Percentiles rank a stretch among this genome's conserved stretches.
Conservation (phyloP, 257 asterid genomes). For the Solanum neorickii region DNA sequence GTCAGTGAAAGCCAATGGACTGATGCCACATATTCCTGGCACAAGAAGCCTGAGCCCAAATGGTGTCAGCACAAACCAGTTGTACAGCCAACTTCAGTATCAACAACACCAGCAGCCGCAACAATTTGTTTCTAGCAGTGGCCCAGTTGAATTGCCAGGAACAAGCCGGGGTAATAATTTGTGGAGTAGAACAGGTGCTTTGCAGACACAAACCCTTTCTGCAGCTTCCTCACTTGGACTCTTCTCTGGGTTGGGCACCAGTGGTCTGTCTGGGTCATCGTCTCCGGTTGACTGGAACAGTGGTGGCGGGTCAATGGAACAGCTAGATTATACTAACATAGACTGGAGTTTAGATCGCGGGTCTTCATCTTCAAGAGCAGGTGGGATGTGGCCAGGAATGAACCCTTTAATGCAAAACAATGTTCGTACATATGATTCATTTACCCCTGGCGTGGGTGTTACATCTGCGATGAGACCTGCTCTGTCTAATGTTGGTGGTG, state of each 20-base stretch:
- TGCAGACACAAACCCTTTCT: constrained; percentile 32
- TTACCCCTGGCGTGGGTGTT: constrained; percentile 33
- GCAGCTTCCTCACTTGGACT: constrained; percentile 65
- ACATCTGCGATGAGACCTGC: constrained; percentile 49
- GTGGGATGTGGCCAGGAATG: constrained; percentile 36
- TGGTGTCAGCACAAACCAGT: constrained; percentile 17
- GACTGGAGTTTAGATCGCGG: constrained; percentile 71
- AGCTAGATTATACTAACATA: constrained; percentile 48
- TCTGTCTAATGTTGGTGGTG: constrained; percentile 28
- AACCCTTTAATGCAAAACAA: constrained; percentile 33
- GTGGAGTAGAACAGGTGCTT: constrained; percentile 31
- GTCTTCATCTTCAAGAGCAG: constrained; percentile 14
- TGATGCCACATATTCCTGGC: constrained; percentile 25
- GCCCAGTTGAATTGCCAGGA: constrained; percentile 22
- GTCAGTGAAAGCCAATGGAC: constrained; percentile 24
- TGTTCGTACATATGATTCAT: constrained; percentile 33
- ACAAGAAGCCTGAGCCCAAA: constrained; percentile 26
- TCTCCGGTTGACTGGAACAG: constrained; percentile 57
- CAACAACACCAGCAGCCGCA: constrained; percentile 29
- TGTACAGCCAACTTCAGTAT: constrained; percentile 34
- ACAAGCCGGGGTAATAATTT: constrained; percentile 16
- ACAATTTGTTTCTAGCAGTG: constrained; percentile 22
- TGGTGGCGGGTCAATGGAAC: constrained; percentile 28
- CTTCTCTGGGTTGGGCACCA: constrained; percentile 41
- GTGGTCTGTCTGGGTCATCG: constrained; percentile 31